These are phyloP conservation scores for Rhodamnia argentea DNA, from an alignment of 345 rosid species.

Conservation along the genomic window DNA sequence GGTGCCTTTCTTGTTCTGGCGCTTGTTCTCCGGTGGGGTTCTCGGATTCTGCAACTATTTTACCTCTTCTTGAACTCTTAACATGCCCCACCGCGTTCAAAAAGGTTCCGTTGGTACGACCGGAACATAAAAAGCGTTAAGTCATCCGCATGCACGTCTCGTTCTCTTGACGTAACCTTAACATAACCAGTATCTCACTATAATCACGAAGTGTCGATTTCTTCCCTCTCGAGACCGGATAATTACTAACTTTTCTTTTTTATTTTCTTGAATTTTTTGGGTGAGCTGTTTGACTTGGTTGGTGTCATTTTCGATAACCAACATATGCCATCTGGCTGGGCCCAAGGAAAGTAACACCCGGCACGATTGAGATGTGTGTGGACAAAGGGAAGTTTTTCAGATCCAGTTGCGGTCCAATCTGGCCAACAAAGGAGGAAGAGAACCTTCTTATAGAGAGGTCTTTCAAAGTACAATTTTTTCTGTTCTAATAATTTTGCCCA, in stretches of 20 bases:
- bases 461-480: too few relatives aligned
- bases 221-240: background rate
- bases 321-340: background rate
- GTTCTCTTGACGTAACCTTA: background rate
- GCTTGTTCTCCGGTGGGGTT: background rate
- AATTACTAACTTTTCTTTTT: background rate
- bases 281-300: background rate
- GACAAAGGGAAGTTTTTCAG: background rate
- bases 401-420: background rate
- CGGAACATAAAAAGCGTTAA: too few relatives aligned
- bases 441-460: background rate
- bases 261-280: background rate
- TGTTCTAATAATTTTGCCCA: too few relatives aligned
- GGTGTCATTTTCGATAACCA: background rate
- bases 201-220: background rate
- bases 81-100: too few relatives aligned
- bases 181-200: background rate
- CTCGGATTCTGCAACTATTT: background rate
- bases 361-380: background rate
- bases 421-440: background rate
- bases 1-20: background rate
- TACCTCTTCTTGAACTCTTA: too few relatives aligned
- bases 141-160: background rate
- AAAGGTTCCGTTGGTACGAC: too few relatives aligned
- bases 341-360: background rate